phyloP scores from a whole-genome alignment of 1,284 basidiomycete genomes.

The Gymnopus androsaceus region DNA sequence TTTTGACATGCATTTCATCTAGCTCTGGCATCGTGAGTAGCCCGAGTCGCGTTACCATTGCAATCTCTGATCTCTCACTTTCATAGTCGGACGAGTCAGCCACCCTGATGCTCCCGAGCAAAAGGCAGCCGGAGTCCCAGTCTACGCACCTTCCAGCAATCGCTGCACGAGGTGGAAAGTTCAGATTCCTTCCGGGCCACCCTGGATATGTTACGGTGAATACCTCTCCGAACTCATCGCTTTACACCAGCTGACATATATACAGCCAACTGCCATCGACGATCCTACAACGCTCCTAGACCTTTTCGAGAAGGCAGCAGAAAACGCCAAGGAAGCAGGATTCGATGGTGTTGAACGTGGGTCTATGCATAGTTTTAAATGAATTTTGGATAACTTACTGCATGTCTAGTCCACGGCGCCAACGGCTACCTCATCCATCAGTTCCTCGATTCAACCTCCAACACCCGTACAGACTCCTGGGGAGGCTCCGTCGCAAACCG shows the following conservation, averaged over 20 bases:
- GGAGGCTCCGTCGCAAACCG: conserved; percentile 62
- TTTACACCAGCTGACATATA: conserved; percentile 33
- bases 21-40: conserved; percentile 22
- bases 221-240: conserved; percentile 14
- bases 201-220: conserved; percentile 37
- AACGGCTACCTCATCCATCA: conserved; percentile 49
- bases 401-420: conserved; percentile 41
- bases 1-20: background rate
- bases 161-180: conserved; percentile 37
- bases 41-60: background rate
- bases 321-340: conserved; percentile 59
- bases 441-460: conserved; percentile 54
- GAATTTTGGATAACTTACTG: background rate
- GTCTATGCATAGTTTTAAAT: conserved; percentile 7
- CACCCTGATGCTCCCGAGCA: conserved; percentile 27
- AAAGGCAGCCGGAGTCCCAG: conserved; percentile 27
- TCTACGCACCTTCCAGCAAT: conserved; percentile 38
- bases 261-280: conserved; percentile 41
- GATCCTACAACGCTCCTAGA: conserved; percentile 44
- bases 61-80: background rate
- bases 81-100: conserved; percentile 22
- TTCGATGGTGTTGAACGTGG: conserved; percentile 66
- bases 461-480: conserved; percentile 62
- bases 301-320: conserved; percentile 52
- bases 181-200: conserved; percentile 35